These are phyloP conservation scores for Henckelia pumila DNA, from an alignment of 257 asterid genomes.

Conservation along the genomic window DNA sequence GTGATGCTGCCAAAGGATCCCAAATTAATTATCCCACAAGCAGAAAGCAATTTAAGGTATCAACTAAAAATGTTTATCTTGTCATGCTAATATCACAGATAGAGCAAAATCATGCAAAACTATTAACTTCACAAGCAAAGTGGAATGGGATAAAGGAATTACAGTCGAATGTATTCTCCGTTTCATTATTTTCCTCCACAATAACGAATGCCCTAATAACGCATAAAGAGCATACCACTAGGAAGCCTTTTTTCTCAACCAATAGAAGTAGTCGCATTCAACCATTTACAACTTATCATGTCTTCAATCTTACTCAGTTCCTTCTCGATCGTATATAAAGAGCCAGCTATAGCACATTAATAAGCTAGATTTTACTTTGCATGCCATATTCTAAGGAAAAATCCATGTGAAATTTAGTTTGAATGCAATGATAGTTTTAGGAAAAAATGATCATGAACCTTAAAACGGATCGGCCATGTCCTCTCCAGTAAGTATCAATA, in stretches of 20 bases:
- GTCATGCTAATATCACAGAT: background rate
- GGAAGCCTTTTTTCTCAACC: background rate
- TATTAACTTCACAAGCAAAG: constrained; percentile 5
- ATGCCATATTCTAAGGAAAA: background rate
- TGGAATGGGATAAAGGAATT: background rate
- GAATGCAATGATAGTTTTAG: too few species aligned
- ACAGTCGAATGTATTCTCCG: background rate
- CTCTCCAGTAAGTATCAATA: background rate
- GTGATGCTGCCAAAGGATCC: background rate
- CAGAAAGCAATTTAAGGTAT: background rate
- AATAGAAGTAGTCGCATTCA: background rate
- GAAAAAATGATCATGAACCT: background rate
- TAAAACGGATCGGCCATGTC: background rate
- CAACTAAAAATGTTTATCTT: background rate
- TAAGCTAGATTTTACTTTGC: background rate
- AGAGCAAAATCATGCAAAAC: background rate
- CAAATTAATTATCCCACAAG: background rate
- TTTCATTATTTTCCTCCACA: background rate
- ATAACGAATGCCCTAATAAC: background rate
- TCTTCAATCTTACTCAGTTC: background rate
- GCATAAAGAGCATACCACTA: background rate
- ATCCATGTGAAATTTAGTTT: background rate
- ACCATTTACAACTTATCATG: background rate
- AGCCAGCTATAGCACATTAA: background rate
- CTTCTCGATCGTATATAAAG: background rate